A percentile compares a stretch with the other conserved stretches of the same genome.
Evolutionary conservation across 2,329 filamentous ascomycete genomes (phyloP).

Genomic region (Aspergillus awamori): DNA sequence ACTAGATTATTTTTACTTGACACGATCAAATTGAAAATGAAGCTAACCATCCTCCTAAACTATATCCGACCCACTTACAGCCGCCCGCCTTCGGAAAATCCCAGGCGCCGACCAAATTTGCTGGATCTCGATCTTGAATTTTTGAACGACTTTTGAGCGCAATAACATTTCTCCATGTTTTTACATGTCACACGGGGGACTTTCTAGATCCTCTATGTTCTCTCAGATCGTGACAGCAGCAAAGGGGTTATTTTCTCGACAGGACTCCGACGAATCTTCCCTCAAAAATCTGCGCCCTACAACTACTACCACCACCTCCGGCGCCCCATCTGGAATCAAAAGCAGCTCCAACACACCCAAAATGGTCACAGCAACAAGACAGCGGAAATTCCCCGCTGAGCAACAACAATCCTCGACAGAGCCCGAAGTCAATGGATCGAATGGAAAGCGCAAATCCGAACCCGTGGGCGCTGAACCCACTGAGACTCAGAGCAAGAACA

Average conservation of each 20-base stretch:
- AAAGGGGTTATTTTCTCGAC: constrained; percentile 44
- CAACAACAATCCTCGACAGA: constrained; percentile 15
- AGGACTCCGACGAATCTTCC: constrained; percentile 28
- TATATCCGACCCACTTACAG: neutral
- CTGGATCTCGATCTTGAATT: neutral
- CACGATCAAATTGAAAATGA: too few species aligned
- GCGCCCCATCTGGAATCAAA: constrained; percentile 3
- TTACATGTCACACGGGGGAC: constrained; percentile 4
- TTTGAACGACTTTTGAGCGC: constrained; percentile 14
- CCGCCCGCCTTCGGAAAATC: constrained; percentile 20
- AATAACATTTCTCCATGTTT: constrained; percentile 23
- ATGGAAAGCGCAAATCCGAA: constrained; percentile 40
- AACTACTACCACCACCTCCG: constrained; percentile 8
- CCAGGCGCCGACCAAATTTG: constrained; percentile 5
- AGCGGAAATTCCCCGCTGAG: constrained; percentile 26
- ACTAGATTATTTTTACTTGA: neutral
- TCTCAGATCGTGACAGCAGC: constrained; percentile 46
- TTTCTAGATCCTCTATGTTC: constrained; percentile 41
- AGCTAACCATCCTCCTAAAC: too few species aligned
- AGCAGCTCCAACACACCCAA: constrained; percentile 24
- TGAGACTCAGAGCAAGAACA: constrained; percentile 32
- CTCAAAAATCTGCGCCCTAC: constrained; percentile 10
- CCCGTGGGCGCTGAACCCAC: constrained; percentile 24
- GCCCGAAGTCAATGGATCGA: constrained; percentile 21
- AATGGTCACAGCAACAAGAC: constrained; percentile 42